Evolutionary conservation across 345 rosid genomes (phyloP).

Genomic region (Durio zibethinus): DNA sequence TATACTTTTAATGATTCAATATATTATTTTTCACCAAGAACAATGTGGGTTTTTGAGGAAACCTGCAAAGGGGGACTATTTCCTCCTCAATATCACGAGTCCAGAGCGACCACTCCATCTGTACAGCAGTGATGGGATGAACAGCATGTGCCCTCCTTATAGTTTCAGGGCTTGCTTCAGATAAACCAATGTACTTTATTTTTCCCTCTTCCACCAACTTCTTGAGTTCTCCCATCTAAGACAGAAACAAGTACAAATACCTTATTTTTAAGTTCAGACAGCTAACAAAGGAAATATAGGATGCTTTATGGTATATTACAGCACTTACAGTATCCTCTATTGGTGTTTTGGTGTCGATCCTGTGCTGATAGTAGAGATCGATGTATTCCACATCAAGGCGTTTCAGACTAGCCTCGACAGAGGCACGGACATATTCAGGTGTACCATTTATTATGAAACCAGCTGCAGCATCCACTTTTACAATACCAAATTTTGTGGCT

Average conservation of each 20-base stretch:
- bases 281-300: background rate
- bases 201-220: conserved; percentile 21
- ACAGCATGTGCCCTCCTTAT: conserved; percentile 25
- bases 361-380: conserved; percentile 34
- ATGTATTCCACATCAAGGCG: conserved; percentile 35
- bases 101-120: conserved; percentile 27
- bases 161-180: conserved; percentile 21
- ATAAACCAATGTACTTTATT: conserved; percentile 21
- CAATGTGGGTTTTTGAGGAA: background rate
- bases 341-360: conserved; percentile 21
- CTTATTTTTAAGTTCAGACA: background rate
- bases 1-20: background rate
- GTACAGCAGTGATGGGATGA: conserved; percentile 22
- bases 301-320: background rate
- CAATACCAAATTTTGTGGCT: conserved; percentile 41
- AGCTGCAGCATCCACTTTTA: background rate
- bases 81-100: conserved; percentile 24
- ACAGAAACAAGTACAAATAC: background rate
- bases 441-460: conserved; percentile 13
- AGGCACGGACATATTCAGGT: conserved; percentile 30
- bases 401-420: conserved; percentile 33
- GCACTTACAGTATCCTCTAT: conserved; percentile 33
- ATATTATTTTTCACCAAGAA: background rate
- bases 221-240: conserved; percentile 20
- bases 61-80: conserved; percentile 27